Evolutionary conservation across 75 land plant species (phyloP).

Genomic region (Isoetes taiwanensis): DNA sequence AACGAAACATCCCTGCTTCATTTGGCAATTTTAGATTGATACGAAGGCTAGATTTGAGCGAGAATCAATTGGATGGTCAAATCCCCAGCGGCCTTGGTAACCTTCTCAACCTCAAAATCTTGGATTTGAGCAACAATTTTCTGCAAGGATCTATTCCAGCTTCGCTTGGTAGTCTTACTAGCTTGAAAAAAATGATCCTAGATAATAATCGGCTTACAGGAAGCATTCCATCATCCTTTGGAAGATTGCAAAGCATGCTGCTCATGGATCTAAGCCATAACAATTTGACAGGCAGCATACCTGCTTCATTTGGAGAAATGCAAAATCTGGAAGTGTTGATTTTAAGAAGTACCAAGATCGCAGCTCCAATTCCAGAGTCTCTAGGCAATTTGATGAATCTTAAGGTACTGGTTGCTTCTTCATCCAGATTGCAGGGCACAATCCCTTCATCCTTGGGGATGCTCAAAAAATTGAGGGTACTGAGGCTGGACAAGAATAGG

Average conservation of each 20-base stretch:
- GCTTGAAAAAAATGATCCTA: not conserved
- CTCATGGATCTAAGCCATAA: slow-evolving; percentile 7
- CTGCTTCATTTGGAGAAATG: not conserved
- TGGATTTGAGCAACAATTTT: too few relatives aligned
- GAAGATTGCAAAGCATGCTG: not conserved
- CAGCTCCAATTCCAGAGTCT: not conserved
- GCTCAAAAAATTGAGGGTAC: slow-evolving; percentile 10
- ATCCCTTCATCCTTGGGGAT: not conserved
- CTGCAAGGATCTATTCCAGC: slow-evolving; percentile 38
- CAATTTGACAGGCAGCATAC: not conserved
- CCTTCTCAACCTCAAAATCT: not conserved
- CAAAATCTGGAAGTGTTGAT: not conserved
- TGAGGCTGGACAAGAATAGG: slow-evolving; percentile 5
- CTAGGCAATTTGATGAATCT: not conserved
- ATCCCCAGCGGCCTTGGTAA: not conserved
- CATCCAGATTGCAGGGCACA: not conserved
- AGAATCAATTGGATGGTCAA: slow-evolving; percentile 8
- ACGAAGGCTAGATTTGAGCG: too few relatives aligned
- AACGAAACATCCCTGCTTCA: too few relatives aligned
- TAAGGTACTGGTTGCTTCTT: not conserved
- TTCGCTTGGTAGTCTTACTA: slow-evolving; percentile 10
- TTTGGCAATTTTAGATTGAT: too few relatives aligned
- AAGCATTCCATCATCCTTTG: not conserved
- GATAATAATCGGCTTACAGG: not conserved
- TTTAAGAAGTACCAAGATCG: not conserved